These are phyloP conservation scores for Royoungia palumana DNA, from an alignment of 768 basidiomycete genomes.

Conservation along the genomic window DNA sequence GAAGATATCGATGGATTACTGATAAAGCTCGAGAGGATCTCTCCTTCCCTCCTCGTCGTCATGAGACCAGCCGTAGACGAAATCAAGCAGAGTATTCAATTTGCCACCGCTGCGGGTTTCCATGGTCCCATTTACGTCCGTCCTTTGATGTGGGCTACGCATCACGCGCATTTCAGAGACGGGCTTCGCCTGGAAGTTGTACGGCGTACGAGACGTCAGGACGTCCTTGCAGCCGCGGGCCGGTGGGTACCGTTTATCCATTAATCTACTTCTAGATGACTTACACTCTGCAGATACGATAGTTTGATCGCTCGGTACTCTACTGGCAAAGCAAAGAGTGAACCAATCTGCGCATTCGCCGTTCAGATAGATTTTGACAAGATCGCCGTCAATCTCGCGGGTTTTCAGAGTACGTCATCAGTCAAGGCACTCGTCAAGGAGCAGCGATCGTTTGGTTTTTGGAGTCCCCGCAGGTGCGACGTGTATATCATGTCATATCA, in stretches of 20 bases:
- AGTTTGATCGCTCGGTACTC: constrained; percentile 60
- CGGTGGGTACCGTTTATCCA: constrained; percentile 43
- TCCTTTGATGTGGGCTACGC: constrained; percentile 70
- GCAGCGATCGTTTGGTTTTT: constrained; percentile 79
- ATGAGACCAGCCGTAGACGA: constrained; percentile 56
- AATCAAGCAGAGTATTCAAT: constrained; percentile 59
- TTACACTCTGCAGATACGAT: constrained; percentile 55
- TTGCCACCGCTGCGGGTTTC: constrained; percentile 60
- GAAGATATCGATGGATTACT: constrained; percentile 60
- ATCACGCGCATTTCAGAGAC: constrained; percentile 63
- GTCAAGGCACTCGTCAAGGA: constrained; percentile 72
- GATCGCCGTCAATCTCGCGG: constrained; percentile 65
- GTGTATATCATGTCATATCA: constrained; percentile 83
- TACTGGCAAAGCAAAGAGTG: constrained; percentile 49
- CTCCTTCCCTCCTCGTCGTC: constrained; percentile 47
- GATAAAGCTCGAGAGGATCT: constrained; percentile 55
- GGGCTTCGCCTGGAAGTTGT: constrained; percentile 77
- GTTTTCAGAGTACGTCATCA: constrained; percentile 63
- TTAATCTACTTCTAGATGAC: not conserved
- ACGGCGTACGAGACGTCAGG: constrained; percentile 58
- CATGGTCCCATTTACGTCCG: constrained; percentile 60
- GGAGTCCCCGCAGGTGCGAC: constrained; percentile 87
- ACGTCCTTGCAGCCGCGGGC: constrained; percentile 79
- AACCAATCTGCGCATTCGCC: constrained; percentile 63
- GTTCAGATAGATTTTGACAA: constrained; percentile 78